Evolutionary conservation across 306 rosid genomes (phyloP), one percentile per base, ranked within the genome.

Genomic region (Vigna nakashimae): DNA sequence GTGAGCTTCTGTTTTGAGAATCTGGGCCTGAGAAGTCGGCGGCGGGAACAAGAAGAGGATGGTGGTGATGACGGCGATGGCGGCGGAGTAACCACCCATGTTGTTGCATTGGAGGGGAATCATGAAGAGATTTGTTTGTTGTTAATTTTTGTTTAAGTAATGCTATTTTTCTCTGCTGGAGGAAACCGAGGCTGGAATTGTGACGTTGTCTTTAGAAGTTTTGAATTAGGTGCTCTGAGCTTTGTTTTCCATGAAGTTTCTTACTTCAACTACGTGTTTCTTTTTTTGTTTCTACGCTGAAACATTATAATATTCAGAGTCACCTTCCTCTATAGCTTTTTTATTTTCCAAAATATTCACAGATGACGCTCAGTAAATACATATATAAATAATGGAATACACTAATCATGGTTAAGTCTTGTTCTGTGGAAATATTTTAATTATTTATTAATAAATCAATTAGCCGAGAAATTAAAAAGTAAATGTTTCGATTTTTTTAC

Each of bases 31-130:
- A 50, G 77, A 73, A 5, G 42, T 57, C 15, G 63, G 18, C 16
- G 77, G 46, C 46, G 86, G 88, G 70, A 82, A 15, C 0, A 84
- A 48, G 7, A 82, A 65, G 4, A 84, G 65, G 9, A 71, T 67
- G 57, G 32, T 3, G 78, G 52, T 5, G 46, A 49, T 2, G 81
- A 64, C 48, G 80, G 77, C 16, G 56, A 56, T 26, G 32, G 64
- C 40, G 42, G 67, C 68, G 49, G 28, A 36, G 50, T 4, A 36
- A 16, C 7, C 69, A 1, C 1, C 13, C 52, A 15, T 62, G 55
- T 16, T 32, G 71, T 16, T 68, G 73, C 73, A 51, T 17, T 63
- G 58, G 45, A 51, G 15, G 6, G 59, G 38, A 40, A 79, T 48
- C 78, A 79, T 79, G 4, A 45, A 45, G 46, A 40, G 11, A 9